Conservation (phyloP, 805 yeast species). For the Barnettozyma californica region DNA sequence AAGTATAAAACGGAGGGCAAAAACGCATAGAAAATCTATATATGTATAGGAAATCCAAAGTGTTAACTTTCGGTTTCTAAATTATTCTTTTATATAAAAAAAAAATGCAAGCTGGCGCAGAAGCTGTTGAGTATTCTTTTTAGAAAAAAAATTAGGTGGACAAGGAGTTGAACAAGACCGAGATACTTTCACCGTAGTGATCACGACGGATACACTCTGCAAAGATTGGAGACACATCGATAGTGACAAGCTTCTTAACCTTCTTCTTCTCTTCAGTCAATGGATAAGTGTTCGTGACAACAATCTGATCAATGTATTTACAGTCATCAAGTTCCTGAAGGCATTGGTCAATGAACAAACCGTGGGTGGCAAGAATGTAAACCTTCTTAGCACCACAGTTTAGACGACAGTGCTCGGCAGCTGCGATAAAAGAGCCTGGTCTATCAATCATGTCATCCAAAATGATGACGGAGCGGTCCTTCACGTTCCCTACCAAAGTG, state of each 20-base stretch:
- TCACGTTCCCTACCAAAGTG: conserved; percentile 94
- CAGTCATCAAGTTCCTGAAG: conserved; percentile 73
- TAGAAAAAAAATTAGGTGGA: conserved; percentile 40
- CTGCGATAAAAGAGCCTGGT: conserved; percentile 89
- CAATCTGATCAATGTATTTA: conserved; percentile 82
- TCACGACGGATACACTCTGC: conserved; percentile 99
- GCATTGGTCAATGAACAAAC: conserved; percentile 85
- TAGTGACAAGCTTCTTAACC: conserved; percentile 70
- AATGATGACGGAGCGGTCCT: conserved; percentile 85
- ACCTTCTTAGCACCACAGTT: conserved; percentile 96
- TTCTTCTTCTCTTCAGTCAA: conserved; percentile 57
- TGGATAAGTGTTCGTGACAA: conserved; percentile 96
- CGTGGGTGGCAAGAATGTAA: conserved; percentile 91
- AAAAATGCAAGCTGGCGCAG: background rate
- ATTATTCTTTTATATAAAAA: no score
- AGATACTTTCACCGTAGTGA: conserved; percentile 95
- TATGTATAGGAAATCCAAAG: background rate
- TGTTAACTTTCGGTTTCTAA: background rate
- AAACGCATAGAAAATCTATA: background rate
- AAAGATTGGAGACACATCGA: conserved; percentile 90
- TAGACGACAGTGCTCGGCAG: conserved; percentile 93
- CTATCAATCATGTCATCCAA: conserved; percentile 97
- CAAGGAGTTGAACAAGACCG: conserved; percentile 85
- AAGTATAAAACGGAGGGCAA: background rate
- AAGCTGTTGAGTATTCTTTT: background rate